Evolutionary conservation across 495 filamentous ascomycete genomes (phyloP), one percentile per base, ranked within the genome.

Genomic region (Xanthoparmelia taractica): DNA sequence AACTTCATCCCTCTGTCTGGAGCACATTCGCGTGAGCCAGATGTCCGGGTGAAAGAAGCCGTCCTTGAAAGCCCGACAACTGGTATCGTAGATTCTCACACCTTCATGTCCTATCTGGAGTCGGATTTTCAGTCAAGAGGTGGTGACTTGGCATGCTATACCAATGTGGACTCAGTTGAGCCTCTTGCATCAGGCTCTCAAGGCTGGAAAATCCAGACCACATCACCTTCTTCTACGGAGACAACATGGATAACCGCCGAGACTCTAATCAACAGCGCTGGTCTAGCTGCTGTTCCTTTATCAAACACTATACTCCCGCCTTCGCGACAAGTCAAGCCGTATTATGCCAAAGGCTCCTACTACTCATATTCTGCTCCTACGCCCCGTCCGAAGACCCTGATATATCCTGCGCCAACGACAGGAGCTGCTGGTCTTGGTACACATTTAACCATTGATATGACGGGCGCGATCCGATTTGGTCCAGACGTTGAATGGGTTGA

Each of bases 401-500:
- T 98, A 27, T 98, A 98, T 70, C 94, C 94, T 2, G 90, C 86
- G 0, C 90, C 92, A 0, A 73, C 87, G 12, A 87, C 89, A 0
- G 91, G 92, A 17, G 81, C 85, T 45, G 92, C 83, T 52, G 94
- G 94, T 0, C 79, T 98, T 12, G 94, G 94, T 48, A 97, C 94
- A 2, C 94, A 98, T 75, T 76, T 98, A 8, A 98, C 94, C 1
- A 80, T 97, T 25, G 94, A 98, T 70, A 80, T 97, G 77, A 83
- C 81, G 0, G 93, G 92, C 0, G 82, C 89, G 1, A 82, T 97
- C 34, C 87, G 92, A 41, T 98, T 98, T 71, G 94, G 94, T 0
- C 94, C 94, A 0, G 94, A 98, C 69, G 90, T 97, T 17, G 92
- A 97, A 73, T 97, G 95, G 94, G 85, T 95, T 1, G 78, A 84